phyloP scores from a whole-genome alignment of 2,329 filamentous ascomycete genomes.

The Cladosporium velox region DNA sequence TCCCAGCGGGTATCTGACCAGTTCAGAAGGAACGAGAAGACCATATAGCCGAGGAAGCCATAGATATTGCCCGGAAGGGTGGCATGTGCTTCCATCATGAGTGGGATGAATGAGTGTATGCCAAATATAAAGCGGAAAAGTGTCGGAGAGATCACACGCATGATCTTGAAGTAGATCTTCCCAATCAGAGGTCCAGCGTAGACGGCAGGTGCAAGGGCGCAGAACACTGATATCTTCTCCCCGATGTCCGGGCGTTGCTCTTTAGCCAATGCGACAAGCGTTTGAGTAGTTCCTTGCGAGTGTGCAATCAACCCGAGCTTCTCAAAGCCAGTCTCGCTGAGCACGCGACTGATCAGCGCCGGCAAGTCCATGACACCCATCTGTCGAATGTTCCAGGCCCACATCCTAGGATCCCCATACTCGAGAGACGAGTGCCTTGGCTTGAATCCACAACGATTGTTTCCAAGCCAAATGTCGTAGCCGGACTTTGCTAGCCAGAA shows the following conservation, averaged over 20 bases:
- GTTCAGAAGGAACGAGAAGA: conserved; percentile 86
- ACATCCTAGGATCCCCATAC: conserved; percentile 83
- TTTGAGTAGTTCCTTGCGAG: conserved; percentile 88
- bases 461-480: conserved; percentile 94
- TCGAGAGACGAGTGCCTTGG: conserved; percentile 73
- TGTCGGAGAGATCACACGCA: conserved; percentile 73
- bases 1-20: conserved; percentile 90
- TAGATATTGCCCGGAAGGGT: conserved; percentile 68
- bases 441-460: conserved; percentile 84
- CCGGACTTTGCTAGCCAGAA: conserved; percentile 91
- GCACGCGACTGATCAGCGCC: conserved; percentile 75
- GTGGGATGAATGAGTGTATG: conserved; percentile 87
- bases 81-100: conserved; percentile 84
- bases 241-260: conserved; percentile 85
- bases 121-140: conserved; percentile 84
- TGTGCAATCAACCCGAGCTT: conserved; percentile 84
- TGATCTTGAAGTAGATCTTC: conserved; percentile 89
- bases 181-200: conserved; percentile 85
- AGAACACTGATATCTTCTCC: conserved; percentile 82
- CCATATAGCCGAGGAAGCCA: conserved; percentile 79
- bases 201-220: conserved; percentile 83
- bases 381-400: conserved; percentile 93
- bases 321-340: conserved; percentile 77
- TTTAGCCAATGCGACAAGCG: conserved; percentile 83
- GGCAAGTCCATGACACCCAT: conserved; percentile 90